phyloP scores from a whole-genome alignment of 345 rosid species.

The Eucalyptus albens region DNA sequence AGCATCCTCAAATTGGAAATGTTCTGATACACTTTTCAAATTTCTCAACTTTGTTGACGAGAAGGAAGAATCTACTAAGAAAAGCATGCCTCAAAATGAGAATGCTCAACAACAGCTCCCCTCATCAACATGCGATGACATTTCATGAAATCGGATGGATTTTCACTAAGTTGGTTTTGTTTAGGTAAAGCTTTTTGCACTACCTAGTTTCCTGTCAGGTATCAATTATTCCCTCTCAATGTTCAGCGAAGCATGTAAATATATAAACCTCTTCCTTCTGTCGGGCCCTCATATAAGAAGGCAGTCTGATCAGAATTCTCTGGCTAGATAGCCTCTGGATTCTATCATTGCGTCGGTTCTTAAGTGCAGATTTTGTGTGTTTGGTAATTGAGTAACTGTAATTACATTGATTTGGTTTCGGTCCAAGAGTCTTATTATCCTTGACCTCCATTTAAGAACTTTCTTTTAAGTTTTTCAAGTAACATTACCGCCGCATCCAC shows the following conservation, averaged over 20 bases:
- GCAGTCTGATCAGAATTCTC: background rate
- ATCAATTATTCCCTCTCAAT: background rate
- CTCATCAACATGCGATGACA: background rate
- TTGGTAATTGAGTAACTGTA: background rate
- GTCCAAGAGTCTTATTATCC: background rate
- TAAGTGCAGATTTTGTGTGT: background rate
- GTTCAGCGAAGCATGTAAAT: background rate
- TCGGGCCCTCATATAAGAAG: background rate
- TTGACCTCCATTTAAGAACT: background rate
- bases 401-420: background rate
- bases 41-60: slow-evolving; percentile 67
- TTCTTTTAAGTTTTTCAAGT: background rate
- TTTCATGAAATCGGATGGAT: background rate
- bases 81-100: background rate
- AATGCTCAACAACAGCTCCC: background rate
- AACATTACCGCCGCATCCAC: background rate
- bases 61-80: slow-evolving; percentile 81
- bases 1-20: slow-evolving; percentile 4
- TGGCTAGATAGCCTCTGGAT: background rate
- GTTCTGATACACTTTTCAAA: slow-evolving; percentile 21
- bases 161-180: background rate
- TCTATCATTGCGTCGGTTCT: background rate
- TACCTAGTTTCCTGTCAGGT: background rate
- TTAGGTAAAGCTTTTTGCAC: background rate
- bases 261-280: background rate